phyloP scores from a whole-genome alignment of 768 basidiomycete genomes.

The Panus rudis region DNA sequence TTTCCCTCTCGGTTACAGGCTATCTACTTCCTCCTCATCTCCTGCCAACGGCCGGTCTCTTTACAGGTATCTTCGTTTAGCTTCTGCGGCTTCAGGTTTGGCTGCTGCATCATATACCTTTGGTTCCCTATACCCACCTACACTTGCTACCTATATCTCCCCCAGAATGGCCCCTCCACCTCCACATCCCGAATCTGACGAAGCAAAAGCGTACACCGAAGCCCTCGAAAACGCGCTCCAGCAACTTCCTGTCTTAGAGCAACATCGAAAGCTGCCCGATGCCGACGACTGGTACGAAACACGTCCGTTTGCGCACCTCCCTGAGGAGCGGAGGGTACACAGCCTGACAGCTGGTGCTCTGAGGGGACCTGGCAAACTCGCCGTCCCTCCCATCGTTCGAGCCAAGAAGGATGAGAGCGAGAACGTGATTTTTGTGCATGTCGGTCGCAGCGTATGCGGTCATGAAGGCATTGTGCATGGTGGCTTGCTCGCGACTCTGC shows the following conservation, averaged over 20 bases:
- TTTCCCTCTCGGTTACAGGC: no score
- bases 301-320: slow-evolving; percentile 64
- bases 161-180: slow-evolving; percentile 76
- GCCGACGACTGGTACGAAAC: slow-evolving; percentile 66
- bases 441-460: slow-evolving; percentile 84
- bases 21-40: no score
- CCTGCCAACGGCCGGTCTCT: no score
- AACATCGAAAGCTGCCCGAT: slow-evolving; percentile 42
- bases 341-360: slow-evolving; percentile 79
- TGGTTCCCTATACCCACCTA: slow-evolving; percentile 69
- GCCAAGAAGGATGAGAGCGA: slow-evolving; percentile 71
- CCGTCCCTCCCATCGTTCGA: slow-evolving; percentile 71
- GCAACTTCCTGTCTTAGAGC: slow-evolving; percentile 48
- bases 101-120: slow-evolving; percentile 31
- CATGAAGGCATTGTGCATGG: slow-evolving; percentile 96
- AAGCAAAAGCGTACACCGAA: slow-evolving; percentile 49
- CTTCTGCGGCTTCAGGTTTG: slow-evolving; percentile 10
- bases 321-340: slow-evolving; percentile 73
- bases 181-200: slow-evolving; percentile 46
- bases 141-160: slow-evolving; percentile 58
- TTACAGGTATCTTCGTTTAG: slow-evolving; percentile 4
- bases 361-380: slow-evolving; percentile 82
- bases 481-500: slow-evolving; percentile 80
- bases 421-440: slow-evolving; percentile 63
- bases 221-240: slow-evolving; percentile 66